Evolutionary conservation across 2,329 filamentous ascomycete genomes (phyloP), one percentile per base, ranked within the genome.

Genomic region (Hypoxylon sp.): DNA sequence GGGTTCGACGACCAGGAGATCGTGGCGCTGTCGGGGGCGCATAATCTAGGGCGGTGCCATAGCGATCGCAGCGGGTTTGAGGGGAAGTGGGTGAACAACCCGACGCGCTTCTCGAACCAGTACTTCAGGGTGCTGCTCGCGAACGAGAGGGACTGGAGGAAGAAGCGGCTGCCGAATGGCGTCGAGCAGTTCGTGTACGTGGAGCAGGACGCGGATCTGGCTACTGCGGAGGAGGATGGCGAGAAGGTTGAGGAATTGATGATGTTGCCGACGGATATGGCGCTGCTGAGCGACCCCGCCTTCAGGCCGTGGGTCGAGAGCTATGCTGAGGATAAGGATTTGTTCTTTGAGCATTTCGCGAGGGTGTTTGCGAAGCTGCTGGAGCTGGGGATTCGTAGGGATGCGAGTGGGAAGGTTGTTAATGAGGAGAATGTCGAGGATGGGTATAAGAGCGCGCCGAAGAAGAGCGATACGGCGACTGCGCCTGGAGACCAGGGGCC

Each of bases 1-100:
- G 94, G 95, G 72, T 98, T 98, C 86, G 90, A 93, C 80, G 95
- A 98, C 83, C 91, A 91, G 76, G 94, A 98, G 82, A 98, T 98
- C 79, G 94, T 98, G 43, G 95, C 95, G 32, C 87, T 98, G 61
- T 87, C 86, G 21, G 94, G 93, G 72, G 93, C 92, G 49, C 93
- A 97, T 83, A 92, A 92, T 64, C 87, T 97, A 19, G 94, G 94
- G 63, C 92, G 94, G 72, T 96, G 92, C 70, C 75, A 78, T 59
- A 41, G 46, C 36, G 74, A 76, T 60, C 68, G 75, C 50, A 72
- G 74, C 48, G 77, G 78, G 1, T 80, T 79, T 63, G 75, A 79
- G 45, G 78, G 79, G 19, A 77, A 78, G 52, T 79, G 79, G 78
- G 78, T 78, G 43, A 77, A 78, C 59, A 79, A 78, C 63, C 78